Evolutionary conservation across 768 basidiomycete species (phyloP).

Genomic region (Lactifluus piperatus): DNA sequence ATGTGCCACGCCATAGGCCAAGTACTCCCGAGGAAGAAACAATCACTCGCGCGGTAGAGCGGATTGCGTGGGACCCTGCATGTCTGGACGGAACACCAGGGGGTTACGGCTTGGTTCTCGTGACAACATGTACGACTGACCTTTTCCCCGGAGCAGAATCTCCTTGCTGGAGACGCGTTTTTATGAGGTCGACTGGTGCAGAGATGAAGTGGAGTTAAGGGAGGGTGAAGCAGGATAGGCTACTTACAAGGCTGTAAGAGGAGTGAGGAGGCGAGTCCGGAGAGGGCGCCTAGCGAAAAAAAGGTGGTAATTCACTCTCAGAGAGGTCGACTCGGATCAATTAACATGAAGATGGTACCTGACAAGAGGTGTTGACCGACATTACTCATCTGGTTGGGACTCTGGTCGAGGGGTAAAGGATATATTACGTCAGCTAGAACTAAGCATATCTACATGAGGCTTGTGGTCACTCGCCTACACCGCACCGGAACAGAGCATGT

Average conservation of each 20-base stretch:
- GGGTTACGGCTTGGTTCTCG: background rate
- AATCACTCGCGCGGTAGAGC: conserved; percentile 48
- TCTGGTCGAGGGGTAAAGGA: background rate
- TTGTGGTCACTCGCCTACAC: too few relatives aligned
- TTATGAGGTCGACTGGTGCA: conserved; percentile 70
- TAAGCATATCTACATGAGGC: background rate
- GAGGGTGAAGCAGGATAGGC: background rate
- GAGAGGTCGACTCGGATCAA: background rate
- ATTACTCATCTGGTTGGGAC: conserved; percentile 43
- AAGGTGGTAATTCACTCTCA: background rate
- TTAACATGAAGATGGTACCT: conserved; percentile 32
- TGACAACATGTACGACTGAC: conserved; percentile 30
- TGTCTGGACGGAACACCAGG: conserved; percentile 24
- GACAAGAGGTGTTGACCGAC: conserved; percentile 58
- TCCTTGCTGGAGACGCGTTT: conserved; percentile 86
- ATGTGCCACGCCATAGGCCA: conserved; percentile 87
- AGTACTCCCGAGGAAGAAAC: conserved; percentile 50
- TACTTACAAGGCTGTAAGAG: conserved; percentile 67
- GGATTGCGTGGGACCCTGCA: conserved; percentile 30
- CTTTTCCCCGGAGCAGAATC: conserved; percentile 35
- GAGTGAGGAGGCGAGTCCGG: conserved; percentile 68
- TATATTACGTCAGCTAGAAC: background rate
- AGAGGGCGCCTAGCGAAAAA: conserved; percentile 51
- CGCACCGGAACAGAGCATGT: background rate
- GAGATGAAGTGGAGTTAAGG: background rate